Evolutionary conservation across 164 flowering plant genomes (phyloP).

Genomic region (Umbellularia californica): DNA sequence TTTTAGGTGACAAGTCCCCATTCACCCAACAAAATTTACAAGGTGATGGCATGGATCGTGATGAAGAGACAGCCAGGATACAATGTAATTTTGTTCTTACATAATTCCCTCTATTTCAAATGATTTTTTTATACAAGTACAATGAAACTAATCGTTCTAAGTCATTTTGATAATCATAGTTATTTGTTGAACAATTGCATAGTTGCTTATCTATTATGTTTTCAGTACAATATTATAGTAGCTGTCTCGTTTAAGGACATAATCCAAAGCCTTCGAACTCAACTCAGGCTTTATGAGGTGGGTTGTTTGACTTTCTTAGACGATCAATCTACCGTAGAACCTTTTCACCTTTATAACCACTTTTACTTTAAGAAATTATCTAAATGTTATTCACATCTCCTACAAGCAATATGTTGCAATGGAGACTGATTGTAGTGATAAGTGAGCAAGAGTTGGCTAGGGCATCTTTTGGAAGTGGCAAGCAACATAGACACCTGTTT

Average conservation of each 20-base stretch:
- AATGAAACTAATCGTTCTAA: neutral
- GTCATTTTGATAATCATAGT: neutral
- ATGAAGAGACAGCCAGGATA: conserved; percentile 88
- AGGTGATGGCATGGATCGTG: conserved; percentile 79
- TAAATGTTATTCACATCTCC: too few species aligned
- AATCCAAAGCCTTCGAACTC: too few species aligned
- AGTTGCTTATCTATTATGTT: neutral
- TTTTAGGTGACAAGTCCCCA: conserved; percentile 91
- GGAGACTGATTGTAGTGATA: too few species aligned
- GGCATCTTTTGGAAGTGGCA: too few species aligned
- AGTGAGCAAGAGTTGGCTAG: too few species aligned
- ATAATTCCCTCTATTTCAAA: neutral
- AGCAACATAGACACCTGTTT: too few species aligned
- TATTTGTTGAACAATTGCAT: neutral
- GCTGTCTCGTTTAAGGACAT: neutral
- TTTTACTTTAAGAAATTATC: too few species aligned
- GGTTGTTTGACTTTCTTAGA: too few species aligned
- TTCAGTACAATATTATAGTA: neutral
- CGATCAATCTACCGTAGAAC: too few species aligned
- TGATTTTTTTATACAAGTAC: neutral
- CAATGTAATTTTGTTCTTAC: conserved; percentile 46
- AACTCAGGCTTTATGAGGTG: too few species aligned
- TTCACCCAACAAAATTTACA: conserved; percentile 81
- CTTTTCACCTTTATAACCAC: too few species aligned
- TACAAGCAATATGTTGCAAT: too few species aligned